A percentile compares a stretch with the other conserved stretches of the same genome.
Conservation (phyloP, 495 filamentous ascomycete genomes). For the Margaritispora aquatica region DNA sequence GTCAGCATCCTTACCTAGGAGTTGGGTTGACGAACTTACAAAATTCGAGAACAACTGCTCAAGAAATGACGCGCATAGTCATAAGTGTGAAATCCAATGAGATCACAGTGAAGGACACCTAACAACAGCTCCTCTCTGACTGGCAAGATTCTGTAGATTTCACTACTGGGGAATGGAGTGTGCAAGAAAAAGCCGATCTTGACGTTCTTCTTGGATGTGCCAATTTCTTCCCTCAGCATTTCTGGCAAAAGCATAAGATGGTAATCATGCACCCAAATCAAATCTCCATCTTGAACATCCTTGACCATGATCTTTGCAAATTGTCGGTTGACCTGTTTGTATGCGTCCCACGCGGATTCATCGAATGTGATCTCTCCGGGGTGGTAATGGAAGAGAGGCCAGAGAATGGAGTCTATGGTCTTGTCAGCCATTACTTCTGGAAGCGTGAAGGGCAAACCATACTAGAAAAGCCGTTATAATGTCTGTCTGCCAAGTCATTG, state of each 20-base stretch:
- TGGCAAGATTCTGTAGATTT: slow-evolving; percentile 87
- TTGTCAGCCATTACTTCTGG: slow-evolving; percentile 14
- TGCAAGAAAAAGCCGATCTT: slow-evolving; percentile 95
- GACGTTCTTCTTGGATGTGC: slow-evolving; percentile 63
- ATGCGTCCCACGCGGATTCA: slow-evolving; percentile 80
- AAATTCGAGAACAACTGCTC: slow-evolving; percentile 74
- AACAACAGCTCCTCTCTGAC: slow-evolving; percentile 76
- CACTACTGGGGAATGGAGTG: slow-evolving; percentile 87
- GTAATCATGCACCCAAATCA: slow-evolving; percentile 97
- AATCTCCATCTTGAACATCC: slow-evolving; percentile 67
- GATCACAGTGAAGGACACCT: slow-evolving; percentile 76
- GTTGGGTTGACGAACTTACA: slow-evolving; percentile 43
- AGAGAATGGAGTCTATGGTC: slow-evolving; percentile 75
- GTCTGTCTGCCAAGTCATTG: slow-evolving; percentile 70
- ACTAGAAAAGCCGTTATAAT: slow-evolving; percentile 90
- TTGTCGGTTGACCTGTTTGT: slow-evolving; percentile 74
- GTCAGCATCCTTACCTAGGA: neutral
- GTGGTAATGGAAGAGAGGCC: slow-evolving; percentile 96
- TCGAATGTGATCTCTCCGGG: slow-evolving; percentile 89
- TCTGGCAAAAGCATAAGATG: slow-evolving; percentile 87
- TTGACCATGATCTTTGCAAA: slow-evolving; percentile 76
- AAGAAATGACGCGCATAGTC: slow-evolving; percentile 89
- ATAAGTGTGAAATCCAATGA: slow-evolving; percentile 93
- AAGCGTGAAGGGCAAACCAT: slow-evolving; percentile 27
- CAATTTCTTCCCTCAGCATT: slow-evolving; percentile 73